Evolutionary conservation across 139 green algal species (phyloP), one percentile per base, ranked within the genome.

Genomic region (Micromonas pusilla): DNA sequence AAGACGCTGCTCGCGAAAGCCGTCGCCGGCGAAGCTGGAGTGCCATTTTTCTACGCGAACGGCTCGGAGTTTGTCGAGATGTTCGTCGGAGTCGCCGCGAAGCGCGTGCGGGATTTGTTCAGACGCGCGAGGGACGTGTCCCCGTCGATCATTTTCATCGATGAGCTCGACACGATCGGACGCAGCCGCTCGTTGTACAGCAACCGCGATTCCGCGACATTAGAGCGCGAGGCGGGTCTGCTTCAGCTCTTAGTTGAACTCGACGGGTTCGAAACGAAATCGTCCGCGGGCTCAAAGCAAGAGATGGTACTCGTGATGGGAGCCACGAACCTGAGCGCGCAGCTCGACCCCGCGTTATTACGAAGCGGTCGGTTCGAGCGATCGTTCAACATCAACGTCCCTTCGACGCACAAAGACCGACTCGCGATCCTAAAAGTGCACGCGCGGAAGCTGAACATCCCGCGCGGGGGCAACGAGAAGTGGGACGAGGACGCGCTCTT

Each of bases 51-150:
- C 65, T 90, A 92, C 0, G 88, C 91, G 0, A 90, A 85, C 9
- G 94, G 93, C 38, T 93, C 88, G 0, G 94, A 98, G 86, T 98
- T 98, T 87, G 93, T 97, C 75, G 94, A 98, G 89, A 89, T 99
- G 88, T 99, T 97, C 87, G 92, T 97, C 54, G 94, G 94, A 0
- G 85, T 93, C 0, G 94, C 93, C 1, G 94, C 94, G 21, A 93
- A 88, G 0, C 85, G 94, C 62, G 90, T 97, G 37, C 82, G 92
- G n/a, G 93, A 99, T 82, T 90, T 98, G 66, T 98, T 98, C 88
- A 89, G 90, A 0, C 86, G 95, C 82, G 94, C 93, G 1, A 87
- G 92, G 52, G 91, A 93, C 84, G 66, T 73, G 25, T 81, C 89
- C 3, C 90, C 93, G 25, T 91, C 86, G 66, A 92, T 98, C 30